Conservation (phyloP, 257 asterid species). For the Primulina tabacum region DNA sequence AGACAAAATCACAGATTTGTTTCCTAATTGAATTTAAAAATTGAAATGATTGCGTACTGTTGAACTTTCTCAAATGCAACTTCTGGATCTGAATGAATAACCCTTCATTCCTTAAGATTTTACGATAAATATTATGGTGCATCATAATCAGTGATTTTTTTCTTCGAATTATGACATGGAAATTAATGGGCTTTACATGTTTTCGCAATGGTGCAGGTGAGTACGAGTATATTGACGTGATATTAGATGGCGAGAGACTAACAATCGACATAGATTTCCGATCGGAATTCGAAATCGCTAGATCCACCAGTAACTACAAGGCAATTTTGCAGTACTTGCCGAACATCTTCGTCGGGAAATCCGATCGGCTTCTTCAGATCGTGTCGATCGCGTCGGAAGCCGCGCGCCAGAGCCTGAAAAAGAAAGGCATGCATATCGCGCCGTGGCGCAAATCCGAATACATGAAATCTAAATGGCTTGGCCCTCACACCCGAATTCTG, state of each 20-base stretch:
- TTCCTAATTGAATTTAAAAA: too few relatives aligned
- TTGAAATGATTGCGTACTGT: too few relatives aligned
- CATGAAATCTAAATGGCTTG: slow-evolving; percentile 73
- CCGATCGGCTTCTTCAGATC: slow-evolving; percentile 75
- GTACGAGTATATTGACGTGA: slow-evolving; percentile 83
- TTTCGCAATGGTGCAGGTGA: slow-evolving; percentile 42
- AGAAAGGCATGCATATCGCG: slow-evolving; percentile 92
- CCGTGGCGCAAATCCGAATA: slow-evolving; percentile 95
- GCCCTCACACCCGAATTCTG: slow-evolving; percentile 51
- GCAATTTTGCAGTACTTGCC: slow-evolving; percentile 64
- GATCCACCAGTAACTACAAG: slow-evolving; percentile 67
- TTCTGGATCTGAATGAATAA: too few relatives aligned
- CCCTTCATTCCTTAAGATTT: too few relatives aligned
- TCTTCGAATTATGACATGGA: neutral
- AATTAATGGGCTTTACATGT: too few relatives aligned
- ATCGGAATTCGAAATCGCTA: slow-evolving; percentile 86
- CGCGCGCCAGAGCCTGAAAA: slow-evolving; percentile 71
- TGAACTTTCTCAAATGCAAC: too few relatives aligned
- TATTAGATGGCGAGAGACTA: slow-evolving; percentile 56
- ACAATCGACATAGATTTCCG: slow-evolving; percentile 80
- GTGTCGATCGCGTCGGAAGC: slow-evolving; percentile 69
- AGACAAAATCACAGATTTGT: too few relatives aligned
- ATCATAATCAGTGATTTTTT: neutral
- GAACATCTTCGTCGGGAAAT: slow-evolving; percentile 69
- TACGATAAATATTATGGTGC: too few relatives aligned